Conservation (phyloP, 2,329 filamentous ascomycete genomes). For the Beauveria scarabaeidicola region DNA sequence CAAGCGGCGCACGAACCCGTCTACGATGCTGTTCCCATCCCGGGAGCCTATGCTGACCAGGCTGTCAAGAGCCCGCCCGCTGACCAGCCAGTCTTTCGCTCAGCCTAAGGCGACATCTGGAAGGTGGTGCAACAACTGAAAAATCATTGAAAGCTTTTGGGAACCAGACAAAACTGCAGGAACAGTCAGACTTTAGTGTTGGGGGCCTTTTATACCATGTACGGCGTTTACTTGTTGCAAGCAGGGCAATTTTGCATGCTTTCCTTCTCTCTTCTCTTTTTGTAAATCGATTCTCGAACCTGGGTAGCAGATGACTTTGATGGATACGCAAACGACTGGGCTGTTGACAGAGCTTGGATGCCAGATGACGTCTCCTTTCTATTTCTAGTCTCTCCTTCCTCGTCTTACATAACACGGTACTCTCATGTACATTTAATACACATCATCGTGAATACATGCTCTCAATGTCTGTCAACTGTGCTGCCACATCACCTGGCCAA, state of each 20-base stretch:
- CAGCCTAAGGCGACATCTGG: slow-evolving; percentile 10
- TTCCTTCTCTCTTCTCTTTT: background rate
- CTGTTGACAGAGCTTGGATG: background rate
- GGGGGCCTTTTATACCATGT: slow-evolving; percentile 7
- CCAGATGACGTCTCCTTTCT: background rate
- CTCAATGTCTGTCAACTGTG: background rate
- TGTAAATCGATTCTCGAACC: background rate
- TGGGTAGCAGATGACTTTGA: background rate
- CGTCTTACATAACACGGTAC: slow-evolving; percentile 4
- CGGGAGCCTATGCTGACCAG: slow-evolving; percentile 64
- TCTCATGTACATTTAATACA: slow-evolving; percentile 9
- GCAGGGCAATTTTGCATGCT: background rate
- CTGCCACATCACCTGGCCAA: background rate
- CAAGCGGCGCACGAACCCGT: slow-evolving; percentile 71
- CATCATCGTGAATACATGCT: background rate
- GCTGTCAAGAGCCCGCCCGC: slow-evolving; percentile 44
- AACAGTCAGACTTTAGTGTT: background rate
- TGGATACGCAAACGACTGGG: background rate
- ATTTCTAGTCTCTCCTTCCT: slow-evolving; percentile 7
- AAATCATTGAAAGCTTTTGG: background rate
- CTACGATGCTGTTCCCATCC: slow-evolving; percentile 83
- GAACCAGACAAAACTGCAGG: slow-evolving; percentile 4
- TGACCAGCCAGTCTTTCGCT: slow-evolving; percentile 35
- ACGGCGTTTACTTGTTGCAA: slow-evolving; percentile 1
- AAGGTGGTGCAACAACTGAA: background rate